Percentiles rank a stretch among this genome's conserved stretches.
Conservation (phyloP, 2,329 filamentous ascomycete genomes). For the Ceratocystiopsis sp. region DNA sequence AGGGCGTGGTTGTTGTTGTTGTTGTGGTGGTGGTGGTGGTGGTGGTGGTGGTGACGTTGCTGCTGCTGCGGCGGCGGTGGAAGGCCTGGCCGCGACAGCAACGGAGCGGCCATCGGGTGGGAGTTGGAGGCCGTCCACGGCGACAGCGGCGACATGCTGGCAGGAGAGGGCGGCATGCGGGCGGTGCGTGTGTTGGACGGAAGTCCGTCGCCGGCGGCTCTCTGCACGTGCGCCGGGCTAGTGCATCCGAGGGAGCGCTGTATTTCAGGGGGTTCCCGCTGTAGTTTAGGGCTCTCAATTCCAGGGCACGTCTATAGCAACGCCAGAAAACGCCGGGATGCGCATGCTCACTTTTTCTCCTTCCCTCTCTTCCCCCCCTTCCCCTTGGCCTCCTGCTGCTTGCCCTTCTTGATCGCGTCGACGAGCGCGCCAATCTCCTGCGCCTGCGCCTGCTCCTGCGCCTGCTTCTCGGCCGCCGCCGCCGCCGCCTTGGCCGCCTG, state of each 20-base stretch:
- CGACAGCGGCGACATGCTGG: too few species aligned
- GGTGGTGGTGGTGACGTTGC: slow-evolving; percentile 11
- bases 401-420: slow-evolving; percentile 26
- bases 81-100: too few species aligned
- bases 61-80: slow-evolving; percentile 7
- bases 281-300: too few species aligned
- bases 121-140: not conserved
- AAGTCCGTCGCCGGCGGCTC: too few species aligned
- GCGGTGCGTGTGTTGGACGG: too few species aligned
- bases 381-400: slow-evolving; percentile 9
- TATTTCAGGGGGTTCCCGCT: too few species aligned
- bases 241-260: too few species aligned
- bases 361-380: slow-evolving; percentile 2
- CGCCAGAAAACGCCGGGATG: too few species aligned
- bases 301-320: too few species aligned
- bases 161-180: too few species aligned
- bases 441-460: slow-evolving; percentile 17
- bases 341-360: too few species aligned
- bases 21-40: not conserved
- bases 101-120: not conserved
- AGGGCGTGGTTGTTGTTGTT: not conserved
- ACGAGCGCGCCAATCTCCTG: slow-evolving; percentile 23
- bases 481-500: slow-evolving; percentile 20
- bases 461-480: slow-evolving; percentile 15
- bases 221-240: too few species aligned